phyloP scores from a whole-genome alignment of 768 basidiomycete genomes.

The Hortiboletus campestris region DNA sequence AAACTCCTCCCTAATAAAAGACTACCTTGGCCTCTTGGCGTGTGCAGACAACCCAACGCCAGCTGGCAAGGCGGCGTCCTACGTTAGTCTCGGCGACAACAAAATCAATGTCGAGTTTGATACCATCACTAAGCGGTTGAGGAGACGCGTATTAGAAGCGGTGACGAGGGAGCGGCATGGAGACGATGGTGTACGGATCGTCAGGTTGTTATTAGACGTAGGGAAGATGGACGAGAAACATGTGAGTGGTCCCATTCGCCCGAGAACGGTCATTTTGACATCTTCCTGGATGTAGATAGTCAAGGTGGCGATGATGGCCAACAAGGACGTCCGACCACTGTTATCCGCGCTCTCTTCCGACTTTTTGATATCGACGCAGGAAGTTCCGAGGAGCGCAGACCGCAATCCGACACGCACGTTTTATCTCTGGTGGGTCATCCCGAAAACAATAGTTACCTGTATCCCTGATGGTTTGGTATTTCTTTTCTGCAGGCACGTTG shows the following conservation, averaged over 20 bases:
- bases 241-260: constrained; percentile 40
- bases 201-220: constrained; percentile 72
- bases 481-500: constrained; percentile 71
- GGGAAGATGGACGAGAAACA: constrained; percentile 97
- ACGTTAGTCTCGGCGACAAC: constrained; percentile 65
- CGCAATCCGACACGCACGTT: constrained; percentile 86
- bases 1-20: constrained; percentile 61
- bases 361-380: constrained; percentile 85
- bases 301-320: constrained; percentile 89
- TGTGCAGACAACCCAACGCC: constrained; percentile 81
- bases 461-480: not conserved
- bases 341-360: constrained; percentile 78
- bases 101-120: constrained; percentile 84
- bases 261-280: not conserved
- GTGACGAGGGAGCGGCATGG: constrained; percentile 83
- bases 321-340: constrained; percentile 81
- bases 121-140: constrained; percentile 62
- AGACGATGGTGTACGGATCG: constrained; percentile 75
- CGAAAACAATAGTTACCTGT: not conserved
- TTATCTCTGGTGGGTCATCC: constrained; percentile 74
- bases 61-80: constrained; percentile 65
- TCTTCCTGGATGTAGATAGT: constrained; percentile 62
- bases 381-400: constrained; percentile 88
- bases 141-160: constrained; percentile 70
- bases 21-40: constrained; percentile 79